A percentile compares a stretch with the other conserved stretches of the same genome.
phyloP scores from a whole-genome alignment of 1,284 basidiomycete species.

The Agaricales sp. region DNA sequence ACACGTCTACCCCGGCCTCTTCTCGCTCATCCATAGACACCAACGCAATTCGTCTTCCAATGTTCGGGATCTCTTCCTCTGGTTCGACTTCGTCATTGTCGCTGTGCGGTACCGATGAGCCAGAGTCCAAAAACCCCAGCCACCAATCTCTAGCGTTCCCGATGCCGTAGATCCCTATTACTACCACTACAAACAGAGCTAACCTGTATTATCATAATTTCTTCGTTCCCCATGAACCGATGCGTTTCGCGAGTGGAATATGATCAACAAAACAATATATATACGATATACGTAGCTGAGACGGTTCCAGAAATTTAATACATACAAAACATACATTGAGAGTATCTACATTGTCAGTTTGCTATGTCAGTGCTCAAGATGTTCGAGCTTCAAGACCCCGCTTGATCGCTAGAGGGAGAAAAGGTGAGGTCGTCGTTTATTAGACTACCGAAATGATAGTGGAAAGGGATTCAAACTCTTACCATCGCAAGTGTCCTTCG shows the following conservation, averaged over 20 bases:
- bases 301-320: too few relatives aligned
- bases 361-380: neutral
- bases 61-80: neutral
- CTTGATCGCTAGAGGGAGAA: conserved; percentile 36
- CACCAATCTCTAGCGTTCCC: neutral
- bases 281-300: too few relatives aligned
- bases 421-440: conserved; percentile 8
- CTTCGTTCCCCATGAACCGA: neutral
- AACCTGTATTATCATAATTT: neutral
- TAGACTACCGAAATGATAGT: neutral
- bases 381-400: conserved; percentile 36
- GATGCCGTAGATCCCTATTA: neutral
- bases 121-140: neutral
- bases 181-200: neutral
- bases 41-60: neutral
- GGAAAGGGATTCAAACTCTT: conserved; percentile 12
- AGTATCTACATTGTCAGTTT: neutral
- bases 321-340: neutral
- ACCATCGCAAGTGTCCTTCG: conserved; percentile 81
- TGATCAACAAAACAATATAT: too few relatives aligned
- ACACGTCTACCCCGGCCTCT: neutral
- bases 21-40: neutral
- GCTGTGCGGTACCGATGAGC: neutral
- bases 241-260: too few relatives aligned
- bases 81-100: neutral